Base-by-base conservation (phyloP, 805 yeast species). In the Saturnispora kantuleensis region DNA sequence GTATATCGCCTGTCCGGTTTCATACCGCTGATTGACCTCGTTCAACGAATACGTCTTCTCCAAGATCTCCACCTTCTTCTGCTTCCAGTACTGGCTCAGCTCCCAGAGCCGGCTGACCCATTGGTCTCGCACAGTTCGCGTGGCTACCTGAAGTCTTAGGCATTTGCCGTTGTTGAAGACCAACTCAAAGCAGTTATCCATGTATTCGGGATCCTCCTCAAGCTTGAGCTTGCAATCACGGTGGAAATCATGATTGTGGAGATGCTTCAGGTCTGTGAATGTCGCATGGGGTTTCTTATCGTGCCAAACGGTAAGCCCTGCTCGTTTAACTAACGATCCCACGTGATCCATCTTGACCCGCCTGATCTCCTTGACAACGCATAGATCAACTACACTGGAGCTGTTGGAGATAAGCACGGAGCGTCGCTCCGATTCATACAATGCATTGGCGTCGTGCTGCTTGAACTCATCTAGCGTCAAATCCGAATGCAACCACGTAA, bases 401-500 rank as follows among this genome's bases (percentile, higher is more conserved):
- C 95, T 73, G 42, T 73, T 72, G 1, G 76, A 58, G 5, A 85
- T 59, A 44, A 74, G 73, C 18, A 69, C 66, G 1, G 78, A 62
- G 42, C 81, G 69, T 47, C 97, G 68, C 48, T 80, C 79, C 35
- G 74, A 73, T 50, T 85, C 90, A 26, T 69, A 66, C n/a, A 77
- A 52, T 0, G 94, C 94, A 37, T 62, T 62, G 1, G 59, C 51
- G 54, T 89, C 96, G 16, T 67, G 54, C 7, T 56, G 51, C 1
- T 65, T 60, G 51, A 79, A 76, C 5, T 72, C 73, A 2, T 65
- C 66, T 1, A 50, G 48, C 1, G 61, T 49, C 1, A 58, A 45
- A 1, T 54, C 59, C 3, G 68, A 65, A 4, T 63, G 64, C 9
- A 86, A 59, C 96, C 96, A 87, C 2, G 56, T 53, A 3, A 88